Base-by-base conservation (phyloP, 257 asterid genomes). In the Cruciata laevipes region DNA sequence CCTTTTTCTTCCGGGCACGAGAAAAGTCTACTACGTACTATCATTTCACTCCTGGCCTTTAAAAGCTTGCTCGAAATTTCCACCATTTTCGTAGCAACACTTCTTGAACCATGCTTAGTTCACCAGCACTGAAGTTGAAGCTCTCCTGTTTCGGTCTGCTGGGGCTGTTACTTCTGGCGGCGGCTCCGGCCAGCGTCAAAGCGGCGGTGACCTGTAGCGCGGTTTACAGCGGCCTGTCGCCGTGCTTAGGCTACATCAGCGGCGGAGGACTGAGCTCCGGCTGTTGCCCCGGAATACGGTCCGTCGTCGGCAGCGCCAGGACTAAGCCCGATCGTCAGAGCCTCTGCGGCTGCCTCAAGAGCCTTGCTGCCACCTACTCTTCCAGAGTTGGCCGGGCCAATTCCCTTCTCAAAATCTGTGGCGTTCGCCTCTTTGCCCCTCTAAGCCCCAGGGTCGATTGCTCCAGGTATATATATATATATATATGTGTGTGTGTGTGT, bases 181-280 rank as follows among this genome's bases (percentile, higher is more conserved):
- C n/a, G 4, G 30, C 17, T 17, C 53, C 47, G 10, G 25, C 69
- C 21, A 32, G 31, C n/a, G 65, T 51, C 1, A 66, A 75, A 5
- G 83, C 71, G 7, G 73, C 51, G 1, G 42, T 75, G 2, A 2
- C 55, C 3, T 78, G 83, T 12, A 12, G 14, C 38, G 7, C 32
- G 14, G 77, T 75, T 6, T 20, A 31, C 5, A 31, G 37, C 2
- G 0, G 52, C 18, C 51, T 78, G 18, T 23, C 37, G 18, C 80
- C 83, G 44, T 78, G 83, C 44, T 1, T 78, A 33, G 21, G 35
- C 44, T 78, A 20, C 10, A 71, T 75, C 5, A 18, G 40, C 47
- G 72, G 66, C 0, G 33, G 42, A 7, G 17, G 17, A 12, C 0
- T 47, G 53, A 47, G 53, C 3, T 47, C 53, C 20, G 53, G 53